Evolutionary conservation across 2,329 filamentous ascomycete genomes (phyloP).

Genomic region (Colletotrichum limetticola): DNA sequence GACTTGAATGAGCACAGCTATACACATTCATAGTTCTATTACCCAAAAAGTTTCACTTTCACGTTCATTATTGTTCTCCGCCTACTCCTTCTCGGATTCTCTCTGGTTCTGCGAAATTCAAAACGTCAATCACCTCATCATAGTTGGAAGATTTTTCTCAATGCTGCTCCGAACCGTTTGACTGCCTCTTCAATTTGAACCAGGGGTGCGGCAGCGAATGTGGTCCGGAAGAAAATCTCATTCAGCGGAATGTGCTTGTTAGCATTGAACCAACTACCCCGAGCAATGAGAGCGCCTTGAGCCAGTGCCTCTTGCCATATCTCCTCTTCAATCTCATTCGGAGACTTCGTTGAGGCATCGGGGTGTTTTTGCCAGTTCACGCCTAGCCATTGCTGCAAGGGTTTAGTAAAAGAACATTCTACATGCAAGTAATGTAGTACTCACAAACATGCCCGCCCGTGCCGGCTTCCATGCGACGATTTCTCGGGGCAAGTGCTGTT

Average conservation of each 20-base stretch:
- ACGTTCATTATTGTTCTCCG: too few relatives aligned
- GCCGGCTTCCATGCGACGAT: background rate
- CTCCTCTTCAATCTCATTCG: background rate
- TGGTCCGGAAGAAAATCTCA: background rate
- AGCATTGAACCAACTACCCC: background rate
- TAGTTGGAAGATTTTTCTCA: background rate
- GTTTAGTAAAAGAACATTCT: background rate
- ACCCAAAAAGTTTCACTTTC: too few relatives aligned
- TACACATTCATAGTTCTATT: too few relatives aligned
- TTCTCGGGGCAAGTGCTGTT: background rate
- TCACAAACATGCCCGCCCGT: background rate
- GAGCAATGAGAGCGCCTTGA: background rate
- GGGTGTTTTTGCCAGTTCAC: background rate
- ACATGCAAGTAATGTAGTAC: background rate
- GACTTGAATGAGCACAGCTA: too few relatives aligned
- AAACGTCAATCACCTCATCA: background rate
- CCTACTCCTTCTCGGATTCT: too few relatives aligned
- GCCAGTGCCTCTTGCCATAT: background rate
- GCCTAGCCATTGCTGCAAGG: background rate
- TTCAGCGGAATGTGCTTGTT: background rate
- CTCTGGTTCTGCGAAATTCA: too few relatives aligned
- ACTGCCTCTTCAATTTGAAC: background rate
- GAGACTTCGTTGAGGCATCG: background rate
- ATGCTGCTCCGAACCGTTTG: background rate
- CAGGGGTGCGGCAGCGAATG: background rate